These are phyloP conservation scores for Naganishia kalamii DNA, from an alignment of 768 basidiomycete species.

Conservation along the genomic window DNA sequence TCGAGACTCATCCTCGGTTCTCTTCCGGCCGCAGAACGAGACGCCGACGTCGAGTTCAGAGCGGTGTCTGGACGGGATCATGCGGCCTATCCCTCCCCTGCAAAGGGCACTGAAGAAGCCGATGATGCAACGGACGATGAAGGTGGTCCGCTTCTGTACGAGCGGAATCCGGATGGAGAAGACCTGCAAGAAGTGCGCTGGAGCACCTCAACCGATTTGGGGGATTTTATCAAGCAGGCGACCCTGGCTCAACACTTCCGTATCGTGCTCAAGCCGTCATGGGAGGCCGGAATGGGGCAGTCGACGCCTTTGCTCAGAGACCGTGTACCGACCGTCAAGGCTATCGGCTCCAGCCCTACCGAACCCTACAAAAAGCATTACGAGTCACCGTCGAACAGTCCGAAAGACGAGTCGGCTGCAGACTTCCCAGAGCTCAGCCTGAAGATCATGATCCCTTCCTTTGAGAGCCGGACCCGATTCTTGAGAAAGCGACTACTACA, in stretches of 20 bases:
- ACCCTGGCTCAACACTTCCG: constrained; percentile 56
- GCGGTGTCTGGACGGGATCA: constrained; percentile 39
- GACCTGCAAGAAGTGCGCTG: constrained; percentile 51
- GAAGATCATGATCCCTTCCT: constrained; percentile 59
- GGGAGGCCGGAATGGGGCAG: constrained; percentile 35
- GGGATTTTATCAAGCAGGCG: constrained; percentile 62
- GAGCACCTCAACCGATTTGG: constrained; percentile 61
- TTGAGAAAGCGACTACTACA: constrained; percentile 52
- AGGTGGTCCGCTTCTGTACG: constrained; percentile 43
- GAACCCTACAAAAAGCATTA: neutral
- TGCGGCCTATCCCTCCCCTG: constrained; percentile 34
- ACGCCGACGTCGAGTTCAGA: constrained; percentile 40
- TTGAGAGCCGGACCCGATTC: constrained; percentile 59
- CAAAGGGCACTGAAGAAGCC: constrained; percentile 38
- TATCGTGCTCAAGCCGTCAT: constrained; percentile 47
- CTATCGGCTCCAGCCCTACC: neutral
- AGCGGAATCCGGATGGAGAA: constrained; percentile 29
- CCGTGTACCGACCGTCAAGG: neutral
- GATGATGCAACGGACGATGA: constrained; percentile 37
- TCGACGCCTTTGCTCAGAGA: neutral
- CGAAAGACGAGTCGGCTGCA: neutral
- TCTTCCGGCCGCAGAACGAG: constrained; percentile 33
- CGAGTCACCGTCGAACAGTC: neutral
- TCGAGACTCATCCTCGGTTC: constrained; percentile 55
- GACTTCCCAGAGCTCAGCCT: constrained; percentile 39